Evolutionary conservation across 2,329 filamentous ascomycete genomes (phyloP).

Genomic region (Pyricularia sp.): DNA sequence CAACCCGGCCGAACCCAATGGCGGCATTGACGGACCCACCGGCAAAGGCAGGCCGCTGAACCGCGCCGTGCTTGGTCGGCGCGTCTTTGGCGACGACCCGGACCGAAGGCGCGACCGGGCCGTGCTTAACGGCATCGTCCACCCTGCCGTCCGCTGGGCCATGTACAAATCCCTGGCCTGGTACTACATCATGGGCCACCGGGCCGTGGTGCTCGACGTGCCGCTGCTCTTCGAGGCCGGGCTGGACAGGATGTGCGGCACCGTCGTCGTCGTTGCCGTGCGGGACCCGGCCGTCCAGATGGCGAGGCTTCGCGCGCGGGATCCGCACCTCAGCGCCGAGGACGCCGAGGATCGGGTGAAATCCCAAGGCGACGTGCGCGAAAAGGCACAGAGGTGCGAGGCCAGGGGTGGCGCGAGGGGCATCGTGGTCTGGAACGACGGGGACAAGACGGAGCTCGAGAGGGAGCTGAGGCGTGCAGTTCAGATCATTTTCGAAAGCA

Average conservation of each 20-base stretch:
- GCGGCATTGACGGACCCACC: constrained; percentile 19
- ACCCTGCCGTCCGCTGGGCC: constrained; percentile 74
- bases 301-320: constrained; percentile 58
- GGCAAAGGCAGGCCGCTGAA: constrained; percentile 59
- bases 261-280: constrained; percentile 78
- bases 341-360: constrained; percentile 78
- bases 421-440: constrained; percentile 85
- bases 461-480: constrained; percentile 55
- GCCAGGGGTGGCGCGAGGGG: constrained; percentile 48
- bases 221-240: constrained; percentile 83
- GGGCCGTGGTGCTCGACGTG: constrained; percentile 87
- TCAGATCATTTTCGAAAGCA: constrained; percentile 43
- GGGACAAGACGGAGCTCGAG: constrained; percentile 55
- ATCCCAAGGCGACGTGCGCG: constrained; percentile 74
- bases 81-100: constrained; percentile 72
- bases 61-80: constrained; percentile 66
- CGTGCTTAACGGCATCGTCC: constrained; percentile 79
- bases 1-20: constrained; percentile 21
- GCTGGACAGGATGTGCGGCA: constrained; percentile 75
- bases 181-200: constrained; percentile 61
- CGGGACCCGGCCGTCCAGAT: constrained; percentile 72
- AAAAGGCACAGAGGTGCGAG: constrained; percentile 67
- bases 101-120: constrained; percentile 58
- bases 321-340: constrained; percentile 65
- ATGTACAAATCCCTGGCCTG: constrained; percentile 65